A percentile compares a stretch with the other conserved stretches of the same genome.
phyloP scores from a whole-genome alignment of 306 rosid genomes.

The Vigna mungo region DNA sequence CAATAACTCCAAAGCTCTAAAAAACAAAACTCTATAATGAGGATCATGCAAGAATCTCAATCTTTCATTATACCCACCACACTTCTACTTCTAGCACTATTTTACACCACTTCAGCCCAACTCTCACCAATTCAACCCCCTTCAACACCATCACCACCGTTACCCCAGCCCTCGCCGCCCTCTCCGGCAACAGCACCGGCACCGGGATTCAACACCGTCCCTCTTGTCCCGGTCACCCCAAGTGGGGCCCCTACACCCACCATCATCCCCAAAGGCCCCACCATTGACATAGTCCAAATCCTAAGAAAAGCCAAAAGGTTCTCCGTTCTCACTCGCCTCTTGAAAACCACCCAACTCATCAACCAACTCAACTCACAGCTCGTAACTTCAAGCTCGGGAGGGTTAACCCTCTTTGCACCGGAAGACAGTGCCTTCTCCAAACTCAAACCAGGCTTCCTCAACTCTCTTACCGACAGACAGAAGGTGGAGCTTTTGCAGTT shows the following conservation, averaged over 20 bases:
- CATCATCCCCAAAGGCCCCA: slow-evolving; percentile 56
- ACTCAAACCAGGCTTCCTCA: slow-evolving; percentile 71
- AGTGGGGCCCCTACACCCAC: slow-evolving; percentile 53
- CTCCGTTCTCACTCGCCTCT: slow-evolving; percentile 60
- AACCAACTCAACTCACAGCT: slow-evolving; percentile 68
- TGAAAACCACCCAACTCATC: slow-evolving; percentile 59
- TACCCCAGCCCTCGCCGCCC: slow-evolving; percentile 22
- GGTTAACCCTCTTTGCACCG: slow-evolving; percentile 70
- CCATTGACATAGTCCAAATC: slow-evolving; percentile 52
- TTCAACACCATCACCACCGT: slow-evolving; percentile 31
- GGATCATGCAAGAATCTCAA: slow-evolving; percentile 34
- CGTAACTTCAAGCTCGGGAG: slow-evolving; percentile 54
- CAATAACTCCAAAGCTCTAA: background rate
- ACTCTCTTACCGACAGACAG: slow-evolving; percentile 60
- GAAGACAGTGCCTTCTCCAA: slow-evolving; percentile 65
- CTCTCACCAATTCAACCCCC: slow-evolving; percentile 58
- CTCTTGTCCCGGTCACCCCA: slow-evolving; percentile 50
- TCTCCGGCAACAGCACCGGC: slow-evolving; percentile 48
- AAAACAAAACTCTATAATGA: slow-evolving; percentile 7
- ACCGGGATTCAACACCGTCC: slow-evolving; percentile 48
- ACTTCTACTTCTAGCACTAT: slow-evolving; percentile 45
- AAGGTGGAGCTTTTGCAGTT: slow-evolving; percentile 69
- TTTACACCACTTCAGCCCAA: slow-evolving; percentile 48
- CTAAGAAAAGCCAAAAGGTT: slow-evolving; percentile 70
- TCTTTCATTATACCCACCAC: slow-evolving; percentile 44